Conservation (phyloP, 495 filamentous ascomycete genomes). For the Podospora fimiseda region DNA sequence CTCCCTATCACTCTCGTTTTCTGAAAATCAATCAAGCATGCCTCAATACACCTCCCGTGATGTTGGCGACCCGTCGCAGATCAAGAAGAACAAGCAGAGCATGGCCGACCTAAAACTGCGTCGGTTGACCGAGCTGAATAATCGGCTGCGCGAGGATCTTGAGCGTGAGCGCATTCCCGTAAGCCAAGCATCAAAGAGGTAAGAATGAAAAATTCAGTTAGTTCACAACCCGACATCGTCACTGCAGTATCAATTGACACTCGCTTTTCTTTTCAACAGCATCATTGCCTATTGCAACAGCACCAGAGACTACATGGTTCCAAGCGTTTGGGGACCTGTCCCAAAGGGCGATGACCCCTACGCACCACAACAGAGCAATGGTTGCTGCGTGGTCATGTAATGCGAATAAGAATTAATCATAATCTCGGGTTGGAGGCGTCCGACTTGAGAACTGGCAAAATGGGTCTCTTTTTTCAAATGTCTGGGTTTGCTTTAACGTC, state of each 20-base stretch:
- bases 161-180: constrained; percentile 92
- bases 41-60: constrained; percentile 52
- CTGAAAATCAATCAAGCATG: constrained; percentile 32
- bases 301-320: constrained; percentile 98
- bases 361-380: constrained; percentile 80
- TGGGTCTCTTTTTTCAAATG: not conserved
- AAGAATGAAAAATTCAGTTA: too few species aligned
- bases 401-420: not conserved
- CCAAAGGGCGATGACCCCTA: constrained; percentile 95
- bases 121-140: constrained; percentile 92
- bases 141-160: constrained; percentile 86
- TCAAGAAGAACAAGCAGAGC: constrained; percentile 97
- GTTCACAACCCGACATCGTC: too few species aligned
- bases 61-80: constrained; percentile 55
- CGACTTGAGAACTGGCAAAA: not conserved
- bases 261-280: constrained; percentile 40
- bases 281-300: constrained; percentile 94
- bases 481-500: too few species aligned
- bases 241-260: not conserved
- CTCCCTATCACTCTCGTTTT: too few species aligned
- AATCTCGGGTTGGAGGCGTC: constrained; percentile 3
- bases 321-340: constrained; percentile 89
- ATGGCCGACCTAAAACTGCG: constrained; percentile 97
- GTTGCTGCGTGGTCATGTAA: constrained; percentile 94
- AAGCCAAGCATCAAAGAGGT: constrained; percentile 91